Base-by-base conservation (phyloP, 257 asterid genomes). In the Paraleonurus japonicus region DNA sequence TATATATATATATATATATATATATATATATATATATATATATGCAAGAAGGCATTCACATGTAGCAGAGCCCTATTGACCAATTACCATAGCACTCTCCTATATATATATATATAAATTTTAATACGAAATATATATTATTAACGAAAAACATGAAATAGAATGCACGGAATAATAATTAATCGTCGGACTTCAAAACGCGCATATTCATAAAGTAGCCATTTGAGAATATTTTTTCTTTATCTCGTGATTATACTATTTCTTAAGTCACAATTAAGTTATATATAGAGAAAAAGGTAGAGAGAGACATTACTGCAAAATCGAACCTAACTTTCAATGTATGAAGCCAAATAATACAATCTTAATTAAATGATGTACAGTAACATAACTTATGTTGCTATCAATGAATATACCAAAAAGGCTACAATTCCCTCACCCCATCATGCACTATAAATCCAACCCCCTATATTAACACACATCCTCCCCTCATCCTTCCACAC, bases 401-500 rank as follows among this genome's bases (percentile, higher is more conserved):
- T 22, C 16, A 66, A 66, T 20, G 37, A 30, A 32, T 37, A 60
- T 61, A 15, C 67, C 5, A 16, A 20, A 60, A 13, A 4, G 16
- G 15, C 67, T 8, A 13, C n/a, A 13, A 60, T 60, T n/a, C 65
- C 22, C 17, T 17, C 17, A 3, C 20, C 7, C 51, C 16, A 1
- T 5, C 12, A 8, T 9, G 4, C 54, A n/a, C 54, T 43, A 13
- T 13, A 7, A 15, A 28, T 4, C 47, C 28, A 23, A 3, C 33
- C n/a, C 15, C 67, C 77, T 77, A 71, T 66, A 71, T 71, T 54
- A 73, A 13, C 20, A 22, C 28, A 5, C 54, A 1, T 1, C 37
- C 48, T 8, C 41, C 33, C 20, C 50, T 30, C 60, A 11, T 55
- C 50, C 75, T 10, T 76, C 60, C 71, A 1, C 59, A 27, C 23